Evolutionary conservation across 768 basidiomycete genomes (phyloP).

Genomic region (Suillus lakei): DNA sequence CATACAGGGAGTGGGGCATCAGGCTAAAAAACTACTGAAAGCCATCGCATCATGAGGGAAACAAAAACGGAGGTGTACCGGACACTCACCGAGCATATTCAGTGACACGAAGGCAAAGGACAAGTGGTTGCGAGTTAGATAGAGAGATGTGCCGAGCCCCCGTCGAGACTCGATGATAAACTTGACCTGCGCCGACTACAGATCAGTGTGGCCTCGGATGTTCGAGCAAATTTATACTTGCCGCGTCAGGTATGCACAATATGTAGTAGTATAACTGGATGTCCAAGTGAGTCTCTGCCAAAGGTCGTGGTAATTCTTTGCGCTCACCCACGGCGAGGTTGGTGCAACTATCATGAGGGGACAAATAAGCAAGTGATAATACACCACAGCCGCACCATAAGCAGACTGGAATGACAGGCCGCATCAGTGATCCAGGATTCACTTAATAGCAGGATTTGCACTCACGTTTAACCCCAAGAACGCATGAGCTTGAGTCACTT

Average conservation of each 20-base stretch:
- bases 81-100: not conserved
- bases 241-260: not conserved
- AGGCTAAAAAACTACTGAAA: not conserved
- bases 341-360: not conserved
- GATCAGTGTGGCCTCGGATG: not conserved
- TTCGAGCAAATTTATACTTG: not conserved
- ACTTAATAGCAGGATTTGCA: not conserved
- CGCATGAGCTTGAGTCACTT: not conserved
- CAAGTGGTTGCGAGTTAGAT: not conserved
- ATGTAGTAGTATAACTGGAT: not conserved
- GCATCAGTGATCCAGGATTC: not conserved
- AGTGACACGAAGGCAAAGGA: not conserved
- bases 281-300: not conserved
- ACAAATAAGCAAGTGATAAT: not conserved
- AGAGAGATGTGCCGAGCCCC: not conserved
- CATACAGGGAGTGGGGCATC: not conserved
- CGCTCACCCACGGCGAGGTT: not conserved
- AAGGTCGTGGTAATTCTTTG: not conserved
- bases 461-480: not conserved
- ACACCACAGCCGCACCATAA: not conserved
- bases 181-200: slow-evolving; percentile 18
- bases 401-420: not conserved
- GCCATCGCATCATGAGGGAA: not conserved
- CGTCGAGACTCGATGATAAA: slow-evolving; percentile 40
- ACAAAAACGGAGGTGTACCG: not conserved